These are phyloP conservation scores for Arxiozyma heterogenica DNA, from an alignment of 1,139 yeast genomes.

Conservation along the genomic window DNA sequence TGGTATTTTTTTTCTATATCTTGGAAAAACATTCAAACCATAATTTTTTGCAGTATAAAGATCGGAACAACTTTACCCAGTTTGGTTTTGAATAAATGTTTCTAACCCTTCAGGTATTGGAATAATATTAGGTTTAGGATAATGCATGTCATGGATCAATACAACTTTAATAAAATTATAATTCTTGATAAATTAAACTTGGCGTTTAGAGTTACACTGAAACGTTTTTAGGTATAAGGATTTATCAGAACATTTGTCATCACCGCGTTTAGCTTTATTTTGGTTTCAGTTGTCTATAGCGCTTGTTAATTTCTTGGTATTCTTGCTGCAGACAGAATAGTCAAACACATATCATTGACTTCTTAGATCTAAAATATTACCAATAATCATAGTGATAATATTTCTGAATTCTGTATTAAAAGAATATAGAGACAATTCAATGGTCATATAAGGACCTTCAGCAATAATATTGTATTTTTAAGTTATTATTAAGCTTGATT, in stretches of 20 bases:
- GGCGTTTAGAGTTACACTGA: neutral
- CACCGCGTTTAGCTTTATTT: neutral
- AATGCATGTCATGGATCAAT: neutral
- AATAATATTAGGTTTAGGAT: neutral
- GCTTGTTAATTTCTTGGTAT: neutral
- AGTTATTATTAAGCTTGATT: neutral
- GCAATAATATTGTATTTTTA: neutral
- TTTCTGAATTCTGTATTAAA: neutral
- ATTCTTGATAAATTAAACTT: no score
- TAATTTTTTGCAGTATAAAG: no score
- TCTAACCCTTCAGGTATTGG: neutral
- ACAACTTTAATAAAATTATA: no score
- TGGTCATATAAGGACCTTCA: neutral
- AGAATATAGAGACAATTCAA: neutral
- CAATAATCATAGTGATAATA: neutral
- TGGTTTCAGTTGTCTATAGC: neutral
- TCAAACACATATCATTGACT: neutral
- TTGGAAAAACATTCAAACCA: neutral
- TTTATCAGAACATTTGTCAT: neutral
- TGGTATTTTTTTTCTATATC: neutral
- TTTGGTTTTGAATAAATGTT: neutral
- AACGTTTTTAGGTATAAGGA: no score
- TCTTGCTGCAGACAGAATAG: neutral
- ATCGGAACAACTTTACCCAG: neutral
- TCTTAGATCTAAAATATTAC: no score